Percentiles rank a stretch among this genome's conserved stretches.
These are phyloP conservation scores for Entophlyctis helioformis DNA, from an alignment of 192 early-diverging fungal genomes.

Conservation along the genomic window DNA sequence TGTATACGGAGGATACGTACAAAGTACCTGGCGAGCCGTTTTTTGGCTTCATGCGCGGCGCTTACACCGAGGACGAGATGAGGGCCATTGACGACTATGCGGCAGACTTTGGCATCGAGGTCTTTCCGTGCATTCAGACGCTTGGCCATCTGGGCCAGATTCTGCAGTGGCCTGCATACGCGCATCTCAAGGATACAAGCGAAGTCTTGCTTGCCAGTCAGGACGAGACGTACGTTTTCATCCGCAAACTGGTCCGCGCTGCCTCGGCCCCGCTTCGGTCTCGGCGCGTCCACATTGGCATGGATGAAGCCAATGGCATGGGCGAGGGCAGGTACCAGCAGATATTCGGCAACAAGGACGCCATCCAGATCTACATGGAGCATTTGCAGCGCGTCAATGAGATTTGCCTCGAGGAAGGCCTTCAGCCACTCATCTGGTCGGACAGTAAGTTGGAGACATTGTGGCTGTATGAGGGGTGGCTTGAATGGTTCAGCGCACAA, in stretches of 20 bases:
- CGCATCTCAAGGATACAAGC: slow-evolving; percentile 61
- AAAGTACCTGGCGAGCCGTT: slow-evolving; percentile 55
- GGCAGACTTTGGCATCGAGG: slow-evolving; percentile 61
- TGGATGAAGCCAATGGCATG: slow-evolving; percentile 78
- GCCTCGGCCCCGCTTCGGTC: slow-evolving; percentile 60
- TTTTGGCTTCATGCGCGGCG: slow-evolving; percentile 62
- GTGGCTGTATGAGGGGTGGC: too few relatives aligned
- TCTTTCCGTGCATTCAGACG: slow-evolving; percentile 79
- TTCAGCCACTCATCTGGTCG: slow-evolving; percentile 79
- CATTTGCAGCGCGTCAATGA: slow-evolving; percentile 61
- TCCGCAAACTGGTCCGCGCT: slow-evolving; percentile 60
- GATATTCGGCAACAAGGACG: slow-evolving; percentile 62
- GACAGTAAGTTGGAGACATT: slow-evolving; percentile 65
- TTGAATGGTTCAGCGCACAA: too few relatives aligned
- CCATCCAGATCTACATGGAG: slow-evolving; percentile 59
- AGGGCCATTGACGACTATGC: slow-evolving; percentile 69
- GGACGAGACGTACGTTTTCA: slow-evolving; percentile 67
- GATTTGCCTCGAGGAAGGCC: slow-evolving; percentile 46
- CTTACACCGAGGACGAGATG: slow-evolving; percentile 65
- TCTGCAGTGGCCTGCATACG: slow-evolving; percentile 77
- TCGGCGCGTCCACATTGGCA: slow-evolving; percentile 71
- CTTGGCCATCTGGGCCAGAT: slow-evolving; percentile 82
- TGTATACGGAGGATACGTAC: slow-evolving; percentile 88
- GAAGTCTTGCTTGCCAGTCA: slow-evolving; percentile 63
- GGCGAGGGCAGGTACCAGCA: slow-evolving; percentile 73